phyloP scores from a whole-genome alignment of 2,329 filamentous ascomycete species.

The Macrophomina pseudophaseolina region DNA sequence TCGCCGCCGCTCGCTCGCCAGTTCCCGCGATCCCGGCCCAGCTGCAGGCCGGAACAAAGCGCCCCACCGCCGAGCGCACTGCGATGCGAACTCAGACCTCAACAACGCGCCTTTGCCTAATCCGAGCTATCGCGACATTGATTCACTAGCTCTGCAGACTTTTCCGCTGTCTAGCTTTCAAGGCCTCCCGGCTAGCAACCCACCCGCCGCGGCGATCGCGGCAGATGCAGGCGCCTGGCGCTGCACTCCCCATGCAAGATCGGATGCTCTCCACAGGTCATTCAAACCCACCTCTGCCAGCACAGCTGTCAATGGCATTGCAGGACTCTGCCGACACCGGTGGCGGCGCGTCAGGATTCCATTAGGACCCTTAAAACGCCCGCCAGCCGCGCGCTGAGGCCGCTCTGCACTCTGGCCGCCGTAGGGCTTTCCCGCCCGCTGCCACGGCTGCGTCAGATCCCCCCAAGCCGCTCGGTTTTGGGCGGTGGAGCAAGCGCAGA shows the following conservation, averaged over 20 bases:
- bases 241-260: constrained; percentile 21
- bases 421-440: constrained; percentile 10
- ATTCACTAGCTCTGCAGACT: neutral
- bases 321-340: neutral
- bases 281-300: neutral
- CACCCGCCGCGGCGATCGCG: constrained; percentile 5
- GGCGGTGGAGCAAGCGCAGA: constrained; percentile 2
- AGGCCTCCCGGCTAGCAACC: constrained; percentile 7
- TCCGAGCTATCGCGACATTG: constrained; percentile 17
- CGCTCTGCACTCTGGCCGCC: constrained; percentile 13
- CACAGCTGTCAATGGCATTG: neutral
- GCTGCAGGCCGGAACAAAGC: neutral
- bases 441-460: constrained; percentile 3
- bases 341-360: neutral
- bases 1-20: neutral
- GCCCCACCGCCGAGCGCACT: neutral
- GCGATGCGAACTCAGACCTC: neutral
- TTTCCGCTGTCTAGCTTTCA: neutral
- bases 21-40: neutral
- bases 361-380: constrained; percentile 4
- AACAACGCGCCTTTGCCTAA: constrained; percentile 17
- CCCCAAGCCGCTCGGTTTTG: neutral
- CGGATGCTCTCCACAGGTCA: constrained; percentile 14
- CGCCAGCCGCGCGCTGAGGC: constrained; percentile 11
- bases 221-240: constrained; percentile 5